Evolutionary conservation across 2,329 filamentous ascomycete genomes (phyloP).

Genomic region (Nemania serpens): DNA sequence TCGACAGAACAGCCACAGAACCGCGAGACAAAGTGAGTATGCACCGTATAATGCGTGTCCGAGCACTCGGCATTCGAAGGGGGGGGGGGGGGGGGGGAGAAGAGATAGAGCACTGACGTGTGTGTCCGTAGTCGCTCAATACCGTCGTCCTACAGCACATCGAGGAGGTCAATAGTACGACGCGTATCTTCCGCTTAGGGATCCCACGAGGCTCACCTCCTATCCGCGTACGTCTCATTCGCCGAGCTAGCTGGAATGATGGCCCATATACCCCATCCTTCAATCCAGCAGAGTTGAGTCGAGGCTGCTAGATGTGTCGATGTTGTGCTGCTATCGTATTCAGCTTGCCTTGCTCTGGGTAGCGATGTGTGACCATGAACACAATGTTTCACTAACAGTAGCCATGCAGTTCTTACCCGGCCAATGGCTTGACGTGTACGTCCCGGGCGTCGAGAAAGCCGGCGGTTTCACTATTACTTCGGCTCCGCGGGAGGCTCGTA

Average conservation of each 20-base stretch:
- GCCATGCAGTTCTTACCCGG: conserved; percentile 71
- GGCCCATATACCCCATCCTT: background rate
- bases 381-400: conserved; percentile 30
- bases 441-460: conserved; percentile 69
- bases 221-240: conserved; percentile 51
- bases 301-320: no score
- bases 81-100: background rate
- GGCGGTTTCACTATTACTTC: conserved; percentile 92
- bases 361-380: background rate
- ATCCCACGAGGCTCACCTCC: conserved; percentile 53
- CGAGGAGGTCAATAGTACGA: conserved; percentile 65
- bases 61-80: background rate
- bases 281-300: no score
- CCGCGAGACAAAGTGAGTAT: conserved; percentile 65
- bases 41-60: background rate
- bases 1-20: conserved; percentile 74
- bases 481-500: conserved; percentile 60
- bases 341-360: no score
- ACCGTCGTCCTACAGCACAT: conserved; percentile 65
- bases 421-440: conserved; percentile 86
- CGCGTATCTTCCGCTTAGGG: conserved; percentile 70
- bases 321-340: no score
- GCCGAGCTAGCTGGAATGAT: background rate
- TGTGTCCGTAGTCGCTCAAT: conserved; percentile 54
- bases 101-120: background rate